These are phyloP conservation scores for Gynochthodes officinalis DNA, from an alignment of 257 asterid species.

Conservation along the genomic window DNA sequence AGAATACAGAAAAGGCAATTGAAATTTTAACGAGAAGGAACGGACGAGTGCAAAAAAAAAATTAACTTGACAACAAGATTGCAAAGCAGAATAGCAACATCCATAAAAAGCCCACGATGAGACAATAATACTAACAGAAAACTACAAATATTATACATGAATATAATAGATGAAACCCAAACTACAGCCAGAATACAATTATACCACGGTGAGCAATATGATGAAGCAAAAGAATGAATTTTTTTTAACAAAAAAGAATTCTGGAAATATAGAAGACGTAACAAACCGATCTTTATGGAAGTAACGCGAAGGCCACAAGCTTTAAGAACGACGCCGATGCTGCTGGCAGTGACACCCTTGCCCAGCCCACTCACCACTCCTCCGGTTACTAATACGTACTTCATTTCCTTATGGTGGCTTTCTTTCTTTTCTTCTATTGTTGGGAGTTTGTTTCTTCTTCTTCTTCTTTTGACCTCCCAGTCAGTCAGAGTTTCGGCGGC, in stretches of 20 bases:
- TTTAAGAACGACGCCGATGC: conserved; percentile 94
- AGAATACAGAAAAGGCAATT: too few relatives aligned
- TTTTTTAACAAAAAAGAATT: too few relatives aligned
- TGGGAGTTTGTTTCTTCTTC: background rate
- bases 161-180: too few relatives aligned
- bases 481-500: background rate
- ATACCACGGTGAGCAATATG: background rate
- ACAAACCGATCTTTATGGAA: conserved; percentile 91
- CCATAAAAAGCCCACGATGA: background rate
- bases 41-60: background rate
- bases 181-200: background rate
- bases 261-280: background rate
- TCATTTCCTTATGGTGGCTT: conserved; percentile 53
- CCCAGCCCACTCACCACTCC: conserved; percentile 99
- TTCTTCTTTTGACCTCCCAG: background rate
- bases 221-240: background rate
- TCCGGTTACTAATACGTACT: conserved; percentile 89
- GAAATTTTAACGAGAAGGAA: background rate
- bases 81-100: background rate
- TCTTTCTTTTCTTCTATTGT: background rate
- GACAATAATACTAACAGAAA: too few relatives aligned
- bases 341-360: conserved; percentile 97
- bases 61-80: too few relatives aligned
- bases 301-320: conserved; percentile 97
- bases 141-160: too few relatives aligned